Evolutionary conservation across 2,329 filamentous ascomycete species (phyloP), one percentile per base, ranked within the genome.

Genomic region (Aspergillus caelatus): DNA sequence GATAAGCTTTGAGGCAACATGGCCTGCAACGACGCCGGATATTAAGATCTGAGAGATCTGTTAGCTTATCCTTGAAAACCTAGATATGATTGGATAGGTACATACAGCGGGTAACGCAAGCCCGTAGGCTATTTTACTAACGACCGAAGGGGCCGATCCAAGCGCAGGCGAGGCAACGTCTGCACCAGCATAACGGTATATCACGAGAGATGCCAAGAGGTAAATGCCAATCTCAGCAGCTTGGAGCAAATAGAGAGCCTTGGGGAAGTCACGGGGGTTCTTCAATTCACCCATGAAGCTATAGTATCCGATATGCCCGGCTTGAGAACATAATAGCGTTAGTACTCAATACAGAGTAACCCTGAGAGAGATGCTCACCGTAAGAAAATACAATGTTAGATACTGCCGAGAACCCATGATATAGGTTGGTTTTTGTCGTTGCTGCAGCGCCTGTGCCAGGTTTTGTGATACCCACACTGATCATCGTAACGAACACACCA

Each of bases 301-400:
- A 75, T 90, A 90, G 79, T 90, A 91, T 64, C 86, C 87, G n/a
- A 89, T 85, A 70, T 90, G 87, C n/a, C 86, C 88, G 77, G 32
- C 52, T 50, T 26, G 16, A 19, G 45, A 6, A 19, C 2, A n/a
- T 36, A 11, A 2, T 36, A 21, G n/a, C 2, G 12, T 32, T 14
- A 16, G 11, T 54, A 12, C 21, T 3, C n/a, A 16, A 30, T 2
- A 1, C 12, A 36, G 4, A 21, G 9, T 7, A 30, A 10, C 0
- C 21, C 14, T 9, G 30, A 23, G 0, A 1, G 14, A 2, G 46
- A 23, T 1, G 19, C 52, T 34, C 32, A 54, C 87, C 82, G 78
- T 89, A 92, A 53, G 90, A 89, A 63, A 92, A 87, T 61, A 91
- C 82, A 62, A 92, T 91, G 77, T 91, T 91, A 68, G 82, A 83